A percentile compares a stretch with the other conserved stretches of the same genome.
Evolutionary conservation across 2,329 filamentous ascomycete genomes (phyloP).

Genomic region (Aspergillus fructus): DNA sequence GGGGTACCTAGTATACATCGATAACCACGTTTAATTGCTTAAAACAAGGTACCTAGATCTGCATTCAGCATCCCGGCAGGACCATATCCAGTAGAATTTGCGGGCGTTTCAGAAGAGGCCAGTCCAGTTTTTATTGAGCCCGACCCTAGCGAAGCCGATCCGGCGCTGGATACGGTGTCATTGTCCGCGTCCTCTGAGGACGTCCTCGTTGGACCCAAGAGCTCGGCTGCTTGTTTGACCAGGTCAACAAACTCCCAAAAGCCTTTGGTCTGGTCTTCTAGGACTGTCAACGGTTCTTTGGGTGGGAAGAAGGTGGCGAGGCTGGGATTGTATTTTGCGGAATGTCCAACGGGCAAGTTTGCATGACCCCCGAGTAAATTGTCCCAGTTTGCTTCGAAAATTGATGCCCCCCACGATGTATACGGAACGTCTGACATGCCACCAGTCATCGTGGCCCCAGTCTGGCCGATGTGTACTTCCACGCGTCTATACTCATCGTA

Average conservation of each 20-base stretch:
- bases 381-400: conserved; percentile 43
- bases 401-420: conserved; percentile 38
- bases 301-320: conserved; percentile 38
- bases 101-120: conserved; percentile 6
- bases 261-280: conserved; percentile 23
- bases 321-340: conserved; percentile 32
- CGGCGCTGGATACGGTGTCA: neutral
- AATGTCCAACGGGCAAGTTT: conserved; percentile 33
- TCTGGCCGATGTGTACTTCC: conserved; percentile 8
- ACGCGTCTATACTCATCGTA: conserved; percentile 38
- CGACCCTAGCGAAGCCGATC: neutral
- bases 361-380: conserved; percentile 38
- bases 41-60: conserved; percentile 33
- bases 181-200: neutral
- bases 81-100: conserved; percentile 3
- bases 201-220: conserved; percentile 27
- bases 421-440: conserved; percentile 24
- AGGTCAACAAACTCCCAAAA: conserved; percentile 38
- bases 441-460: conserved; percentile 2
- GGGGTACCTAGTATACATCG: neutral
- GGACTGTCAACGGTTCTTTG: conserved; percentile 11
- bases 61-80: conserved; percentile 19
- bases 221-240: conserved; percentile 33
- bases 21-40: neutral
- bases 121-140: neutral